phyloP scores from a whole-genome alignment of 176 grass and related monocot genomes.

The Oropetium thomaeum region DNA sequence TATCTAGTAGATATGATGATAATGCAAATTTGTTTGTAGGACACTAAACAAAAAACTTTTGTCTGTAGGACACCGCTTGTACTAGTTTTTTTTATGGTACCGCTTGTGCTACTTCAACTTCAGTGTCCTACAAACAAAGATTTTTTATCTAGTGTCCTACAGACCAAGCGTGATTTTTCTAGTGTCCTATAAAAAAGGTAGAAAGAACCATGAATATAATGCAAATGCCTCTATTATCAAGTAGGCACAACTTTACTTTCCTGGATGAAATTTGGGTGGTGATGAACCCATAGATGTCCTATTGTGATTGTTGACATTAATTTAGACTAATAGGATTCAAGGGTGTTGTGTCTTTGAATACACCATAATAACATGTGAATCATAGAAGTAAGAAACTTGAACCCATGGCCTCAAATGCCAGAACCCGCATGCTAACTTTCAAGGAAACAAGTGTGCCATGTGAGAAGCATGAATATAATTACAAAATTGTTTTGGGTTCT shows the following conservation, averaged over 20 bases:
- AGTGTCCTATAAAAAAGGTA: background rate
- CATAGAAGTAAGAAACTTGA: background rate
- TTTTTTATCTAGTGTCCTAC: too few relatives aligned
- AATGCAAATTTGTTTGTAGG: too few relatives aligned
- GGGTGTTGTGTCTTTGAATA: slow-evolving; percentile 2
- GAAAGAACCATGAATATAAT: background rate
- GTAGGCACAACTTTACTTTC: background rate
- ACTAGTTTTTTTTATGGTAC: too few relatives aligned
- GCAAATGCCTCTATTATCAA: background rate
- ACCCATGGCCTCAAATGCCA: background rate
- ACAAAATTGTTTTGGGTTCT: background rate
- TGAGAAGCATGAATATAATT: background rate
- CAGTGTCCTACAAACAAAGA: too few relatives aligned
- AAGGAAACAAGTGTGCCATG: background rate
- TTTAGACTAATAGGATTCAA: background rate
- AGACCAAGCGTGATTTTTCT: too few relatives aligned
- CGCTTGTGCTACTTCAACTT: too few relatives aligned
- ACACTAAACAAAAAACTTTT: too few relatives aligned
- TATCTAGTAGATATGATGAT: too few relatives aligned
- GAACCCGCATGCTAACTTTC: background rate
- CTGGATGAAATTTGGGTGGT: background rate
- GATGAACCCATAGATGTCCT: background rate
- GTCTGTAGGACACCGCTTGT: too few relatives aligned
- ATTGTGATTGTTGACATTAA: background rate
- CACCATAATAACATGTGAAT: background rate